Percentiles rank a stretch among this genome's conserved stretches.
Evolutionary conservation across 305 asterid species (phyloP).

Genomic region (Lippia alba): DNA sequence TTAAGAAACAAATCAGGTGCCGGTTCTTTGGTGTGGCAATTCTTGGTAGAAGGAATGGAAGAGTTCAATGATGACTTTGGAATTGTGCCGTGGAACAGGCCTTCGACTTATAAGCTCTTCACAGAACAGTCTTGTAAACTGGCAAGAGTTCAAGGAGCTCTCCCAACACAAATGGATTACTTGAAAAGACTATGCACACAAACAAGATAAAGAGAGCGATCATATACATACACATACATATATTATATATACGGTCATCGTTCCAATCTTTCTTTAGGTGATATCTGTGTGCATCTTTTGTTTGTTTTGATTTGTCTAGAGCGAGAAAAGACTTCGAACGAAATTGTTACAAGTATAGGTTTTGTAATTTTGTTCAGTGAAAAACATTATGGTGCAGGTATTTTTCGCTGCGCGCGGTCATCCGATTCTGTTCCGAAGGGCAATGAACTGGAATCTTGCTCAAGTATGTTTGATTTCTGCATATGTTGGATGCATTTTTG

Average conservation of each 20-base stretch:
- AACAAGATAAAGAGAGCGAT: conserved; percentile 30
- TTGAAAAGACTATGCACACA: conserved; percentile 65
- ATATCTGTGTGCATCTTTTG: conserved; percentile 34
- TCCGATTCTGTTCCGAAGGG: conserved; percentile 16
- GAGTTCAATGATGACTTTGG: conserved; percentile 88
- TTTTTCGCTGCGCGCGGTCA: conserved; percentile 28
- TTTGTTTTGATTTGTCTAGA: conserved; percentile 36
- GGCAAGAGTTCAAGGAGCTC: conserved; percentile 82
- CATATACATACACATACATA: neutral
- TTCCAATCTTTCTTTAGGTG: conserved; percentile 14
- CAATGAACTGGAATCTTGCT: neutral
- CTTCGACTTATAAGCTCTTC: conserved; percentile 67
- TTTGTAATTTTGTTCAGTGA: conserved; percentile 39
- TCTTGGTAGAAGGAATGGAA: conserved; percentile 89
- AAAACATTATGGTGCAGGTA: conserved; percentile 30
- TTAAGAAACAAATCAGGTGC: conserved; percentile 68
- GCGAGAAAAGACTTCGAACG: conserved; percentile 10
- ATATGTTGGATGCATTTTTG: neutral
- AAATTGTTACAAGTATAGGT: conserved; percentile 36
- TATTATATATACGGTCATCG: neutral
- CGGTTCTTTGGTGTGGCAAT: conserved; percentile 93
- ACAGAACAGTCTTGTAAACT: conserved; percentile 83
- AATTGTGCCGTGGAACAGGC: conserved; percentile 85
- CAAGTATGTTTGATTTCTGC: neutral
- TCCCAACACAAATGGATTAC: conserved; percentile 64